Base-by-base conservation (phyloP, 1,284 basidiomycete genomes). In the Moesziomyces sp. region DNA sequence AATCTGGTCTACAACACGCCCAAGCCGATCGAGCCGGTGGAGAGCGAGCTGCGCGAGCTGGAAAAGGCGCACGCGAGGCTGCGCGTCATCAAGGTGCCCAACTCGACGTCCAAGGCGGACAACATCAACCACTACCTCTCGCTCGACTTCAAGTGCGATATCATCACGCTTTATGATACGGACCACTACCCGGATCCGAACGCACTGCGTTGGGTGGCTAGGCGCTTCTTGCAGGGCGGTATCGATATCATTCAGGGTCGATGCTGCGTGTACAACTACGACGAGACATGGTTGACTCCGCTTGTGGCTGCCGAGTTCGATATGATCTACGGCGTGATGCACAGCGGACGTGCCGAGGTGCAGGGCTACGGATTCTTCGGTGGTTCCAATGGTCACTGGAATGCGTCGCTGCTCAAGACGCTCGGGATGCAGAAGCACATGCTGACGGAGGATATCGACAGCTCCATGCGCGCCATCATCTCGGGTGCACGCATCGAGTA, bases 391-490 rank as follows among this genome's bases (percentile, higher is more conserved):
- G 80, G 80, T 10, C 74, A 79, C 49, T 82, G 80, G 80, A 82
- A 81, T 40, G 72, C 78, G 1, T 73, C 67, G 30, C 56, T 82
- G 26, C 71, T 82, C 28, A 63, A 63, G 23, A 63, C 78, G 18
- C 52, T 82, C 7, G 73, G 73, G 3, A 76, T 81, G 74, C 68
- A 80, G 44, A 74, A 74, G 50, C 65, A 77, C 40, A 80, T 81
- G 78, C 57, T 80, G 18, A 80, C 80, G 30, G 80, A 81, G 49
- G 80, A 81, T 57, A 80, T 82, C 34, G 79, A 82, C 57, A 73
- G 74, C 38, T 73, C 78, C 4, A 56, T 82, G 50, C 73, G 80
- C 2, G 80, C 79, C 26, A 76, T 82, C 61, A 78, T 68, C 58
- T 78, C 75, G 1, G 80, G 80, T 43, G 80, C 80, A 1, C 59